phyloP scores from a whole-genome alignment of 2,329 filamentous ascomycete genomes.

The Laburnicola sp. region DNA sequence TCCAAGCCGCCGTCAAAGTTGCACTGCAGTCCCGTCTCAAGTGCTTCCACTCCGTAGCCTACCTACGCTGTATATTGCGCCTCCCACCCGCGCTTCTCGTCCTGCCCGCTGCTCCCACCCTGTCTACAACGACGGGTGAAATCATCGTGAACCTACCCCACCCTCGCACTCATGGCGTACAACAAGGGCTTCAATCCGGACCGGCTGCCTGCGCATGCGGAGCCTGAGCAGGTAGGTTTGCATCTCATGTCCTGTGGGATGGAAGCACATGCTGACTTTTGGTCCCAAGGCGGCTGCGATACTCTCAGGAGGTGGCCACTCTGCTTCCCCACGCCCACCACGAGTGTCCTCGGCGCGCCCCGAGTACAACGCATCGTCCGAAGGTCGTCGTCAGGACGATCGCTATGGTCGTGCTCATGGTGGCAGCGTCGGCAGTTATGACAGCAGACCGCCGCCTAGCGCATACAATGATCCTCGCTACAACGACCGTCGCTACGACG shows the following conservation, averaged over 20 bases:
- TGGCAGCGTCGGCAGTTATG: conserved; percentile 29
- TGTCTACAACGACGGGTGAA: conserved; percentile 6
- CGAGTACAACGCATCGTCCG: conserved; percentile 49
- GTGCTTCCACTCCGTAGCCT: background rate
- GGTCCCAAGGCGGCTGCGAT: conserved; percentile 48
- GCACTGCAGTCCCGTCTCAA: conserved; percentile 9
- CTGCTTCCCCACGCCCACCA: conserved; percentile 29
- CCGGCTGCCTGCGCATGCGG: conserved; percentile 86
- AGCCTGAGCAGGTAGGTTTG: conserved; percentile 67
- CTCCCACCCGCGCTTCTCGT: background rate
- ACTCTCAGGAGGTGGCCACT: conserved; percentile 31
- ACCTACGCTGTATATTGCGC: conserved; percentile 1
- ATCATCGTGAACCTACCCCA: conserved; percentile 5
- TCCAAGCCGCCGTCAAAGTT: conserved; percentile 4
- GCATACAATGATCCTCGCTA: conserved; percentile 45
- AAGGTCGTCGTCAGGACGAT: conserved; percentile 38
- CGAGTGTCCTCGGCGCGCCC: conserved; percentile 41
- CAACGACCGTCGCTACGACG: conserved; percentile 25
- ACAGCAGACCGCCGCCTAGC: conserved; percentile 42
- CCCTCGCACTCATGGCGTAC: conserved; percentile 73
- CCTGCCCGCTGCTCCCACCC: conserved; percentile 1
- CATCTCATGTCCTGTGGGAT: background rate
- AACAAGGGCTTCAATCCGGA: conserved; percentile 92
- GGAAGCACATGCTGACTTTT: conserved; percentile 1
- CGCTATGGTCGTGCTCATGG: conserved; percentile 37